phyloP scores from a whole-genome alignment of 441 rosid genomes.

The Isatis lusitanica region DNA sequence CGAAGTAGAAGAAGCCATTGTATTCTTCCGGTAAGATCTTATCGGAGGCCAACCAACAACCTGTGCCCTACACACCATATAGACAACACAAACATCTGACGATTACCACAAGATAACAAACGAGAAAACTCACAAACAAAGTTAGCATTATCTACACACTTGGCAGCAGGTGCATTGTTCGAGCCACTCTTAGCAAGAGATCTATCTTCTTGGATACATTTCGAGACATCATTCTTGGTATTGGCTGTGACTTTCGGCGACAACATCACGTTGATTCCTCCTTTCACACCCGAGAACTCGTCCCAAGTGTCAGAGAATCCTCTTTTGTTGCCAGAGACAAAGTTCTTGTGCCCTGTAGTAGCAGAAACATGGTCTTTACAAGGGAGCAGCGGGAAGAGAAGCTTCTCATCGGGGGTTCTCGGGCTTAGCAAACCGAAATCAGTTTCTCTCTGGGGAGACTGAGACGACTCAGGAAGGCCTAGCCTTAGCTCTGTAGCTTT shows the following conservation, averaged over 20 bases:
- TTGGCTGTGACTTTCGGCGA: slow-evolving; percentile 35
- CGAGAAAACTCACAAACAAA: neutral
- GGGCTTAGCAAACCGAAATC: slow-evolving; percentile 46
- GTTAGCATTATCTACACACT: slow-evolving; percentile 46
- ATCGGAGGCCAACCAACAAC: slow-evolving; percentile 86
- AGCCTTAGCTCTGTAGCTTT: slow-evolving; percentile 88
- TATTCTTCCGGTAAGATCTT: slow-evolving; percentile 62
- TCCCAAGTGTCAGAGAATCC: slow-evolving; percentile 81
- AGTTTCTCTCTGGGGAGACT: slow-evolving; percentile 63
- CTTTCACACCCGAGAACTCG: slow-evolving; percentile 63
- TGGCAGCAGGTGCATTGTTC: slow-evolving; percentile 65
- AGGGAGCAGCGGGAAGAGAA: slow-evolving; percentile 73
- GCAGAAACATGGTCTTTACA: slow-evolving; percentile 56
- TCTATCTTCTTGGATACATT: slow-evolving; percentile 44
- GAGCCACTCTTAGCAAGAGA: slow-evolving; percentile 41
- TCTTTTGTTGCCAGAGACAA: slow-evolving; percentile 78
- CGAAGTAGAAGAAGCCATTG: slow-evolving; percentile 52
- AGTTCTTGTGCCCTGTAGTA: slow-evolving; percentile 44
- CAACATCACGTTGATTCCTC: slow-evolving; percentile 51
- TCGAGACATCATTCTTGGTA: slow-evolving; percentile 45
- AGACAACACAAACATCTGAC: neutral
- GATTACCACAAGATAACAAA: slow-evolving; percentile 11
- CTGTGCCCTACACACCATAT: slow-evolving; percentile 53
- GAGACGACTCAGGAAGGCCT: slow-evolving; percentile 85
- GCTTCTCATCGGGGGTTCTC: slow-evolving; percentile 65